Conservation (phyloP, 208 protist species). For the Acanthamoeba royreba region DNA sequence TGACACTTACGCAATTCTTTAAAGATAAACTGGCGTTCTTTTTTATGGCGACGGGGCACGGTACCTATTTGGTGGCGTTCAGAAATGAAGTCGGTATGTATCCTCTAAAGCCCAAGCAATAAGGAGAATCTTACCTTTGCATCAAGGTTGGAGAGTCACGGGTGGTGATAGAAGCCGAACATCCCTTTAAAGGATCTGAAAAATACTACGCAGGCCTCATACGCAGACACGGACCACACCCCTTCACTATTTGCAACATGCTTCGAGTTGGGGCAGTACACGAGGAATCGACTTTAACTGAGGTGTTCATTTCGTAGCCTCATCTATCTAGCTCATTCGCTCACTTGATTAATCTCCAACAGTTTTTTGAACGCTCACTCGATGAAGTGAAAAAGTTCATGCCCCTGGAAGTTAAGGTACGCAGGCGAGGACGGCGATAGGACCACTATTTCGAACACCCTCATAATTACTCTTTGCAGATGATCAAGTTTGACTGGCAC, state of each 20-base stretch:
- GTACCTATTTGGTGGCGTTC: constrained; percentile 74
- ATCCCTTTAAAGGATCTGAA: constrained; percentile 62
- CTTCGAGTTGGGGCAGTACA: not conserved
- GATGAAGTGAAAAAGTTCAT: constrained; percentile 47
- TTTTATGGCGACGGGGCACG: constrained; percentile 75
- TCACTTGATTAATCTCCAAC: not conserved
- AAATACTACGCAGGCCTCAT: constrained; percentile 55
- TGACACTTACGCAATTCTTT: not conserved
- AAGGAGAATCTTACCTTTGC: not conserved
- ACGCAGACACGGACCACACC: not conserved
- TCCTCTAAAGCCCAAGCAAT: not conserved
- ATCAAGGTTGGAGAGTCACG: constrained; percentile 62
- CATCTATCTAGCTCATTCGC: not conserved
- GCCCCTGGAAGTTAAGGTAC: not conserved
- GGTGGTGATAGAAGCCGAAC: constrained; percentile 49
- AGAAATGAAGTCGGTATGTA: constrained; percentile 51
- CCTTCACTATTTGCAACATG: constrained; percentile 45
- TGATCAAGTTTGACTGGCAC: constrained; percentile 73
- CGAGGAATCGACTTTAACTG: constrained; percentile 17
- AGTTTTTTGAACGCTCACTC: constrained; percentile 14
- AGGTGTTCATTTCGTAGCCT: not conserved
- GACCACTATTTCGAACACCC: too few relatives aligned
- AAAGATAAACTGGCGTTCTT: constrained; percentile 53
- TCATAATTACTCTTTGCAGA: constrained; percentile 44
- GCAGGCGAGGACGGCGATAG: too few relatives aligned